Conservation (phyloP, 352 stramenopile species). For the Aphanomyces astaci region DNA sequence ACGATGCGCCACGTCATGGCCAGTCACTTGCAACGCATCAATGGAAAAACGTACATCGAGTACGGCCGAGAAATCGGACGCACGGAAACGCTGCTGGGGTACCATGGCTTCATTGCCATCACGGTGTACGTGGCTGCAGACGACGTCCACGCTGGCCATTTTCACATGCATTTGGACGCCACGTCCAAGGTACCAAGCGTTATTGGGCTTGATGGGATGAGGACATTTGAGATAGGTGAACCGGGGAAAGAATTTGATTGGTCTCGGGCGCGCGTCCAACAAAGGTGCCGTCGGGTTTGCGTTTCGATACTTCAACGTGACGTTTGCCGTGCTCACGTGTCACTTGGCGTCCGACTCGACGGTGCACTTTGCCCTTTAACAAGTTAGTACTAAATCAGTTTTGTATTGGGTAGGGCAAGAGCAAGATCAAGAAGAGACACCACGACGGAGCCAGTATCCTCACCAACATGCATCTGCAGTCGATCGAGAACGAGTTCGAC, state of each 20-base stretch:
- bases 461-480: conserved; percentile 67
- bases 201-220: neutral
- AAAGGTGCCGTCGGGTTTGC: conserved; percentile 85
- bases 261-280: conserved; percentile 78
- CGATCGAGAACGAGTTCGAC: conserved; percentile 80
- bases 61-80: conserved; percentile 80
- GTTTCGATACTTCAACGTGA: conserved; percentile 82
- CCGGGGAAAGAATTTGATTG: conserved; percentile 63
- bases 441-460: conserved; percentile 75
- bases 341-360: conserved; percentile 82
- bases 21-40: conserved; percentile 45
- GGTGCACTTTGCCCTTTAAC: no score
- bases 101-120: conserved; percentile 83
- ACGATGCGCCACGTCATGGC: conserved; percentile 62
- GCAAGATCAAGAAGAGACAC: conserved; percentile 73
- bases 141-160: conserved; percentile 49
- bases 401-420: conserved; percentile 21
- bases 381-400: no score
- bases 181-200: conserved; percentile 7
- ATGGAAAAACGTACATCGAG: conserved; percentile 56
- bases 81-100: conserved; percentile 62
- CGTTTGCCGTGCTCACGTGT: conserved; percentile 80
- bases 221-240: conserved; percentile 55
- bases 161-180: conserved; percentile 58
- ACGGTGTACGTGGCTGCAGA: conserved; percentile 71